phyloP scores from a whole-genome alignment of 495 filamentous ascomycete genomes.

The Trichoderma gamsii region DNA sequence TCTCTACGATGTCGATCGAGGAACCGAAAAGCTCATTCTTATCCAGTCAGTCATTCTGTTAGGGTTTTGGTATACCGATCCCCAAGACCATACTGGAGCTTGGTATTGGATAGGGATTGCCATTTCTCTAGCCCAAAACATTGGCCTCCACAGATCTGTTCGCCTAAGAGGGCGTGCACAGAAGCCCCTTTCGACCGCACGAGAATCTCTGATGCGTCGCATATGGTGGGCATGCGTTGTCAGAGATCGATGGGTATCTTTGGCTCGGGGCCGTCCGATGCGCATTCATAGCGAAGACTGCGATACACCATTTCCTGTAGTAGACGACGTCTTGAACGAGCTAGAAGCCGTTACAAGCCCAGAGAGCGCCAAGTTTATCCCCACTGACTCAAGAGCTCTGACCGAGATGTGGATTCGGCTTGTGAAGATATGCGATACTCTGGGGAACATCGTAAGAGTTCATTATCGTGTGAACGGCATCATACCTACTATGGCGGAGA shows the following conservation, averaged over 20 bases:
- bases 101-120: constrained; percentile 31
- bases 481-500: constrained; percentile 12
- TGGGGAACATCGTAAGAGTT: constrained; percentile 19
- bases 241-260: constrained; percentile 36
- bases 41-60: constrained; percentile 36
- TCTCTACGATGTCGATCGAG: constrained; percentile 31
- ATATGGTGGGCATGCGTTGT: constrained; percentile 39
- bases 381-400: constrained; percentile 13
- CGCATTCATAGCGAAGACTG: constrained; percentile 35
- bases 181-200: constrained; percentile 23
- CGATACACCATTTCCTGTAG: constrained; percentile 26
- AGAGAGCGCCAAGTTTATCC: constrained; percentile 16
- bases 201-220: constrained; percentile 32
- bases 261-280: constrained; percentile 32
- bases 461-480: constrained; percentile 20
- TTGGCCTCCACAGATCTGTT: constrained; percentile 32
- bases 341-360: constrained; percentile 16
- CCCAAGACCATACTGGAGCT: constrained; percentile 34
- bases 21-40: constrained; percentile 32
- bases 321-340: constrained; percentile 30
- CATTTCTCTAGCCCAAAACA: constrained; percentile 30
- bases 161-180: constrained; percentile 21
- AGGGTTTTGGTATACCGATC: constrained; percentile 38
- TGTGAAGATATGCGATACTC: constrained; percentile 17
- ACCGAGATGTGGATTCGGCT: constrained; percentile 21